Percentiles rank a stretch among this genome's conserved stretches.
Evolutionary conservation across 176 grass and related monocot genomes (phyloP).

Genomic region (Phyllostachys edulis): DNA sequence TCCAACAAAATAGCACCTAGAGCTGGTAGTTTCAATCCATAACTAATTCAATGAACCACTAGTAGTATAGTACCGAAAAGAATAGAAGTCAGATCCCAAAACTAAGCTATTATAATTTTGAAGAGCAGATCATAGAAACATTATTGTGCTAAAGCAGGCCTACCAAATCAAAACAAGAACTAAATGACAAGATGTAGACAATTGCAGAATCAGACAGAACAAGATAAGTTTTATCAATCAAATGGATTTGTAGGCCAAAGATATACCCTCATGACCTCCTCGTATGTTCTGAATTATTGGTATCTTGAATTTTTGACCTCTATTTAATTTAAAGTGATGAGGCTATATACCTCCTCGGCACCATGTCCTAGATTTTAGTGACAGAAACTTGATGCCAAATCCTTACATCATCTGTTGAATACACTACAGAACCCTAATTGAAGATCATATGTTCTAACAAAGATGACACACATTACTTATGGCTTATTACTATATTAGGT

Average conservation of each 20-base stretch:
- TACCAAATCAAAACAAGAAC: background rate
- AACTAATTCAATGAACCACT: background rate
- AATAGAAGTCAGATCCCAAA: background rate
- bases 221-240: background rate
- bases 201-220: background rate
- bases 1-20: background rate
- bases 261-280: background rate
- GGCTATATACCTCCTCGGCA: background rate
- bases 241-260: background rate
- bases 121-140: background rate
- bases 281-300: slow-evolving; percentile 12
- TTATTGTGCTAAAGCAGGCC: background rate
- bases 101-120: background rate
- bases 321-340: background rate
- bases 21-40: background rate
- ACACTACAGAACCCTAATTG: background rate
- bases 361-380: background rate
- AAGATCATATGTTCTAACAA: background rate
- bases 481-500: background rate
- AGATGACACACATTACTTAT: background rate
- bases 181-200: background rate
- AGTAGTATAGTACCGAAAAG: background rate
- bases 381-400: background rate
- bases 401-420: background rate
- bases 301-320: background rate